Base-by-base conservation (phyloP, 2,329 filamentous ascomycete species). In the Cytospora piceae region DNA sequence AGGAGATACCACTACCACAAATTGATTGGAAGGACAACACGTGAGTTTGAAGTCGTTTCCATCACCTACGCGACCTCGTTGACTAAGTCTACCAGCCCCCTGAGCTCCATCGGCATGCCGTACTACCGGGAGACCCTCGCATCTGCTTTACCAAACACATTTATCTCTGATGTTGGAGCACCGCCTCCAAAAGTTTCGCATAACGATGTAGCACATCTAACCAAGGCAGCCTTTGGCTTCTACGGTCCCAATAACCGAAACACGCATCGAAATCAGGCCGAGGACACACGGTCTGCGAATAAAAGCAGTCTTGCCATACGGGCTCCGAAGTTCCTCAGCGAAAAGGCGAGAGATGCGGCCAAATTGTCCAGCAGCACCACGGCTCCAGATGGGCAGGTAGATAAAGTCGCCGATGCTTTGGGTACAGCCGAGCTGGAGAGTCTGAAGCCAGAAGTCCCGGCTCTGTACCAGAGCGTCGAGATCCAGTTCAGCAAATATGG, bases 401-500 rank as follows among this genome's bases (percentile, higher is more conserved):
- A 83, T 4, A 91, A 93, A 64, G 80, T 88, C 2, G 80, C 84
- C 51, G 87, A 90, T 65, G 83, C 87, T 0, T 77, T 94, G 66
- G 85, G 87, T n/a, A 87, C 89, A 46, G 81, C 87, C 63, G 88
- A 90, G 63, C 81, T 94, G 4, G 89, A 91, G 68, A 90, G 90
- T 69, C 86, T 90, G 64, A 91, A 92, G 69, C 87, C 90, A 51
- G 93, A 97, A 64, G 90, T 95, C 5, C 91, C 94, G 27, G 86
- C 91, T 11, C 92, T 95, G 81, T 99, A 99, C 76, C 89, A 91
- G 69, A 94, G 93, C 72, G 91, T 97, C 14, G 94, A 98, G 76
- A 99, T 99, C 79, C 97, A 97, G 76, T 99, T 98, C 81, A 97
- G 94, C 82, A 96, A 93, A 75, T 99, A 97, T 77, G 95, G 95